Evolutionary conservation across 1,139 yeast species (phyloP).

Genomic region (Keqinozyma sinolaborantium): DNA sequence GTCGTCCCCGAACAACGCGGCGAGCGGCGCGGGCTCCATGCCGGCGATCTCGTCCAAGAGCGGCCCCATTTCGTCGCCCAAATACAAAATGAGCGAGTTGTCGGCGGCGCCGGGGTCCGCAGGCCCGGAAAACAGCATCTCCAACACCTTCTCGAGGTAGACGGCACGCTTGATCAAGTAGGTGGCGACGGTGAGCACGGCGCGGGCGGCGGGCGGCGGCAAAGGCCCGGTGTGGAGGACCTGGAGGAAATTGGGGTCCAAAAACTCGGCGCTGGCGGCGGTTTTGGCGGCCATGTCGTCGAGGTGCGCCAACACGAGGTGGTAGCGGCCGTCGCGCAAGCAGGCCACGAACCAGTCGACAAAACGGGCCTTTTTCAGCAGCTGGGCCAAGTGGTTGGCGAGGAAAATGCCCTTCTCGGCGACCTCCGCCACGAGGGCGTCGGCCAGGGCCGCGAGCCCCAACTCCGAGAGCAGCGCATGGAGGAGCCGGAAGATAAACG

Average conservation of each 20-base stretch:
- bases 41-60: constrained; percentile 18
- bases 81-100: constrained; percentile 15
- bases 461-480: constrained; percentile 23
- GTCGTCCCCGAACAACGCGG: constrained; percentile 7
- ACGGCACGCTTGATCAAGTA: constrained; percentile 24
- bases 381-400: constrained; percentile 3
- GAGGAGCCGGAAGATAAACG: constrained; percentile 28
- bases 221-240: background rate
- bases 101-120: constrained; percentile 4
- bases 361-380: constrained; percentile 10
- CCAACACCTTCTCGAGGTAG: constrained; percentile 19
- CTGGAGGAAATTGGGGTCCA: background rate
- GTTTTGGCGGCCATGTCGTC: constrained; percentile 2
- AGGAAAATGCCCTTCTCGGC: constrained; percentile 9
- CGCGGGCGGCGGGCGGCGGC: background rate
- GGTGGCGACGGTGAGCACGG: constrained; percentile 15
- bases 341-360: constrained; percentile 22
- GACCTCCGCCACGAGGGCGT: constrained; percentile 11
- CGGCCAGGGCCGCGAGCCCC: constrained; percentile 11
- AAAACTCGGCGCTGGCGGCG: background rate
- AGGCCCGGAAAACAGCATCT: constrained; percentile 6
- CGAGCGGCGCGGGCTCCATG: constrained; percentile 1
- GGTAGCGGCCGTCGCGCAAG: constrained; percentile 21
- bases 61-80: constrained; percentile 26
- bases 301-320: constrained; percentile 14